A percentile compares a stretch with the other conserved stretches of the same genome.
phyloP scores from a whole-genome alignment of 495 filamentous ascomycete genomes.

The Podospora pseudopauciseta region DNA sequence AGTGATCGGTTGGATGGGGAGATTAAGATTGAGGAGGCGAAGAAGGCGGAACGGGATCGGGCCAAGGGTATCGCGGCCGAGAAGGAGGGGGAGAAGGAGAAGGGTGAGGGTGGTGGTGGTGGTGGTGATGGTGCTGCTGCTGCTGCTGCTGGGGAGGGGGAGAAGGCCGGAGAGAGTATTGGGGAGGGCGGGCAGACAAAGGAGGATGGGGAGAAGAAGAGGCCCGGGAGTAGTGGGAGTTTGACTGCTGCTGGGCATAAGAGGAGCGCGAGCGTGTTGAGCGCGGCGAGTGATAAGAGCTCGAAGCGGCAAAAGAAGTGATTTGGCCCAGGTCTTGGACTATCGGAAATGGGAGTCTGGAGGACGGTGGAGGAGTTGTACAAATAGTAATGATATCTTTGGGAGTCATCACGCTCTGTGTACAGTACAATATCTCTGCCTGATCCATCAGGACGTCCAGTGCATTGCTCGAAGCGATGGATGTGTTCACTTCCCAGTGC shows the following conservation, averaged over 20 bases:
- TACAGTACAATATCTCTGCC: background rate
- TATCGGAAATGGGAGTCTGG: background rate
- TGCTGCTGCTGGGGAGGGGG: slow-evolving; percentile 2
- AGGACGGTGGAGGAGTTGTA: background rate
- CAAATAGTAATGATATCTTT: background rate
- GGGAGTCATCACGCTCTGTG: background rate
- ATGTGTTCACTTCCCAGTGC: too few relatives aligned
- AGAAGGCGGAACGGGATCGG: slow-evolving; percentile 59
- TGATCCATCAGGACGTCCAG: background rate
- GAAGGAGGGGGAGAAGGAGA: slow-evolving; percentile 17
- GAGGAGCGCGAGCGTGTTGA: slow-evolving; percentile 73
- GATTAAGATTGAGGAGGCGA: slow-evolving; percentile 66
- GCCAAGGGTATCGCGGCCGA: slow-evolving; percentile 22
- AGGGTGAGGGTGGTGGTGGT: slow-evolving; percentile 1
- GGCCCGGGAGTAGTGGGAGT: slow-evolving; percentile 31
- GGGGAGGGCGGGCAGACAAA: background rate
- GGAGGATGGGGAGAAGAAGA: slow-evolving; percentile 5
- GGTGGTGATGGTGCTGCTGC: slow-evolving; percentile 16
- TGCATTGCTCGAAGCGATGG: too few relatives aligned
- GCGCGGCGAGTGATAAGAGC: slow-evolving; percentile 64
- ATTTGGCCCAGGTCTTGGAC: background rate
- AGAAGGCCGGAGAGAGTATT: slow-evolving; percentile 13
- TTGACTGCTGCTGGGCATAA: slow-evolving; percentile 49
- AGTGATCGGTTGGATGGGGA: slow-evolving; percentile 84
- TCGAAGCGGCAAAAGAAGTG: slow-evolving; percentile 68